A percentile compares a stretch with the other conserved stretches of the same genome.
phyloP scores from a whole-genome alignment of 345 rosid species.

The Eucalyptus urophylla region DNA sequence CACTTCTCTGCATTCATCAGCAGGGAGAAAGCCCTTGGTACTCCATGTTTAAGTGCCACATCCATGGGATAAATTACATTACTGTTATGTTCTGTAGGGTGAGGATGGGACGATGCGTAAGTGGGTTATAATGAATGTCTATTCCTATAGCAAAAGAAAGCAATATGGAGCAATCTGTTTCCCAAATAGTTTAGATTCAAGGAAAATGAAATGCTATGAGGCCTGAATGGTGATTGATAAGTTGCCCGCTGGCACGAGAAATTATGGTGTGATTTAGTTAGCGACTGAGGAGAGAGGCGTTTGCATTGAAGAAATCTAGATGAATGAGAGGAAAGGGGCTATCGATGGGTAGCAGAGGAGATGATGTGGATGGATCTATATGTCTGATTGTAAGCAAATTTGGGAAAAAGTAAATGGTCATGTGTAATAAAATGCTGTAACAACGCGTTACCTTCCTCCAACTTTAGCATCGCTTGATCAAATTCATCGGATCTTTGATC shows the following conservation, averaged over 20 bases:
- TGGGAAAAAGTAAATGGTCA: neutral
- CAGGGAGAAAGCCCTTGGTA: neutral
- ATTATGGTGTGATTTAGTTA: neutral
- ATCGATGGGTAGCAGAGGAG: neutral
- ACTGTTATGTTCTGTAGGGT: neutral
- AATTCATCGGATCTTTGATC: neutral
- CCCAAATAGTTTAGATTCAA: neutral
- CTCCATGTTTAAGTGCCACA: neutral
- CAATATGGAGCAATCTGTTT: neutral
- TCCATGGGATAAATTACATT: neutral
- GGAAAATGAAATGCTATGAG: neutral
- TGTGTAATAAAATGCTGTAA: neutral
- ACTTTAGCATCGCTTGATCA: neutral
- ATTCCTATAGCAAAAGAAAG: neutral
- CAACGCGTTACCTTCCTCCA: neutral
- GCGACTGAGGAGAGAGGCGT: neutral
- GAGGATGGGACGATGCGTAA: neutral
- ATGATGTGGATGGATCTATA: neutral
- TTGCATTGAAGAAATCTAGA: neutral
- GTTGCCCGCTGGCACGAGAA: neutral
- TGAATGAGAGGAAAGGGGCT: neutral
- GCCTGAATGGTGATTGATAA: neutral
- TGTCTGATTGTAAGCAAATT: neutral
- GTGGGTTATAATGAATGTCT: neutral
- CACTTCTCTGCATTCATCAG: neutral